Evolutionary conservation across 192 early-diverging fungal species (phyloP).

Genomic region (Dissophora globulifera): DNA sequence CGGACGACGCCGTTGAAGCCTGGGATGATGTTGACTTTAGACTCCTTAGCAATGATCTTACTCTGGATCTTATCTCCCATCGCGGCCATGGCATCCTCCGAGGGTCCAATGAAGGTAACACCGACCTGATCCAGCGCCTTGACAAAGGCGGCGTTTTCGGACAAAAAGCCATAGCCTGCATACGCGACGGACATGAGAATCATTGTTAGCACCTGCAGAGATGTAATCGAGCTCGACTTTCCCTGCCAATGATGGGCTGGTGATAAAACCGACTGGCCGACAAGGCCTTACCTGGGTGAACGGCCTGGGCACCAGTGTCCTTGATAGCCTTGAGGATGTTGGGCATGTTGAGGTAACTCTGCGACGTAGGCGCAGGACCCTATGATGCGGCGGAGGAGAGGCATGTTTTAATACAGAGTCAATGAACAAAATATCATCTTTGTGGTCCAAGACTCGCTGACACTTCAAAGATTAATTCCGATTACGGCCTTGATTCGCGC

Average conservation of each 20-base stretch:
- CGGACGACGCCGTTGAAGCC: constrained; percentile 88
- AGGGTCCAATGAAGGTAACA: constrained; percentile 80
- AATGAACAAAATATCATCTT: not conserved
- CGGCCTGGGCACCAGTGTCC: constrained; percentile 85
- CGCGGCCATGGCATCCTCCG: constrained; percentile 72
- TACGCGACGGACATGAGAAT: no score
- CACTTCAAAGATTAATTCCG: constrained; percentile 36
- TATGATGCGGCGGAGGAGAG: no score
- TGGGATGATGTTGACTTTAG: constrained; percentile 83
- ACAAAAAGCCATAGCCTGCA: constrained; percentile 89
- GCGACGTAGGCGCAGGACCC: constrained; percentile 80
- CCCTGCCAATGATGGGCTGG: no score
- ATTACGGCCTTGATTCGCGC: no score
- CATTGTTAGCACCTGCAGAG: no score
- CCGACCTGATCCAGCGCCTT: constrained; percentile 76
- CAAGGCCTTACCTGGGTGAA: constrained; percentile 81
- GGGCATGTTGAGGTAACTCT: constrained; percentile 85
- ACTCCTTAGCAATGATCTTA: constrained; percentile 77
- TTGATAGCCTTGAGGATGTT: constrained; percentile 83
- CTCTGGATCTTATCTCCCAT: constrained; percentile 89
- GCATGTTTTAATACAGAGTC: not conserved
- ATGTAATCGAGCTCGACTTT: not conserved
- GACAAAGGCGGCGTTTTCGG: constrained; percentile 90
- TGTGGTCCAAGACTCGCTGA: constrained; percentile 1
- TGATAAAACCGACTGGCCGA: no score